Evolutionary conservation across 2,329 filamentous ascomycete species (phyloP).

Genomic region (Didymella keratinophila): DNA sequence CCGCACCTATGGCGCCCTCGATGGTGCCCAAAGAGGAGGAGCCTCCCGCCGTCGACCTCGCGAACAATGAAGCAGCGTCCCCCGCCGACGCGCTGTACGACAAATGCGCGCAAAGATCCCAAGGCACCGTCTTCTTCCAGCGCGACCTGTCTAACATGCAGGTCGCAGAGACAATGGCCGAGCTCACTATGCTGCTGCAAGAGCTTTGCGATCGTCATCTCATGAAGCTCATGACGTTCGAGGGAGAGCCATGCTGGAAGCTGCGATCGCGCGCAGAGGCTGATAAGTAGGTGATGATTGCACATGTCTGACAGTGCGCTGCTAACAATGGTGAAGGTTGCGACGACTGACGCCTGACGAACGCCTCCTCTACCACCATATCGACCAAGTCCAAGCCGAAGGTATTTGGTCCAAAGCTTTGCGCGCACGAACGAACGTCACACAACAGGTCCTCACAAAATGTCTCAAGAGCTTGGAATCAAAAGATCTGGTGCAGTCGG

Average conservation of each 20-base stretch:
- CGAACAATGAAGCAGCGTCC: conserved; percentile 23
- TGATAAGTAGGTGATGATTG: conserved; percentile 41
- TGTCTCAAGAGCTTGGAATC: conserved; percentile 83
- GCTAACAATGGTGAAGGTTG: conserved; percentile 42
- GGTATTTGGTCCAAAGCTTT: conserved; percentile 93
- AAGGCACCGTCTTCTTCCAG: conserved; percentile 51
- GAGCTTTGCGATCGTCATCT: conserved; percentile 47
- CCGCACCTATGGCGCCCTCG: conserved; percentile 30
- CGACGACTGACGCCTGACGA: conserved; percentile 69
- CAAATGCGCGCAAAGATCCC: conserved; percentile 45
- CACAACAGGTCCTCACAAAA: conserved; percentile 82
- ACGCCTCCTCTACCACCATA: conserved; percentile 83
- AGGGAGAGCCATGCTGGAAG: conserved; percentile 50
- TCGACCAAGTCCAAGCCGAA: conserved; percentile 83
- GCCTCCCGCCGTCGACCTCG: conserved; percentile 13
- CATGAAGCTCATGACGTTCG: conserved; percentile 49
- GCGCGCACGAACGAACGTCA: conserved; percentile 79
- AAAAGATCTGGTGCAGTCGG: conserved; percentile 83
- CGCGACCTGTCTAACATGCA: conserved; percentile 50
- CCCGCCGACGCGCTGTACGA: conserved; percentile 49
- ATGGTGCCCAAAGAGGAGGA: conserved; percentile 34
- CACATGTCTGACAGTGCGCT: neutral
- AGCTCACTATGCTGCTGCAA: conserved; percentile 44
- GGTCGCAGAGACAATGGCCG: conserved; percentile 44
- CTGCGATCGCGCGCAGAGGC: conserved; percentile 46